Base-by-base conservation (phyloP, 306 rosid species). In the Astragalus glycyphyllos region DNA sequence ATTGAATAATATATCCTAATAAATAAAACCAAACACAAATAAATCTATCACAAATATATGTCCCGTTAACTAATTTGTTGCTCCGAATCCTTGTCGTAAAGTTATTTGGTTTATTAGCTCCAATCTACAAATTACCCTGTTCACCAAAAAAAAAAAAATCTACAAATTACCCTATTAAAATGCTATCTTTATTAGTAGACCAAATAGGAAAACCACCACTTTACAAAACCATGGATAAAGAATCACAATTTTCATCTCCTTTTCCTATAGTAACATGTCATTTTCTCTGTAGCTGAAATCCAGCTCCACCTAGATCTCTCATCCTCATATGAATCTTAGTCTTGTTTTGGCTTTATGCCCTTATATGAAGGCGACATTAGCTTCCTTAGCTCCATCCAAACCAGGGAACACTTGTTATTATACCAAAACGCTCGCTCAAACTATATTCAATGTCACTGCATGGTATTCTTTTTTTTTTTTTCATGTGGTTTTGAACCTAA, bases 261-360 rank as follows among this genome's bases (percentile, higher is more conserved):
- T 20, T 42, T 42, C 11, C 4, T 7, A 42, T 6, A 9, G 4
- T 10, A 4, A 8, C 3, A 7, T 4, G 23, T 3, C 32, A 5
- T 53, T 53, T 9, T 29, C 31, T 23, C 8, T 2, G 6, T 31
- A 12, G 3, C 17, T 31, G 1, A 29, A 56, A 2, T 56, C 32
- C 40, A 0, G 62, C 16, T n/a, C n/a, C 17, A 8, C n/a, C 2
- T 5, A 29, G 41, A 14, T 23, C 60, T 8, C 31, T 10, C 6
- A 55, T 14, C 46, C 4, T 45, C 15, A 55, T n/a, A 47, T 15
- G 13, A 29, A 55, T 84, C 83, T 3, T 42, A 6, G 5, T 7
- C 12, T 5, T 20, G 16, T 32, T 55, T 16, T 45, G 41, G 9
- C n/a, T 46, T 66, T 46, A 17, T 75, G 3, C 12, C 7, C 12